Conservation (phyloP, 495 filamentous ascomycete species). For the Durotheca rogersii region DNA sequence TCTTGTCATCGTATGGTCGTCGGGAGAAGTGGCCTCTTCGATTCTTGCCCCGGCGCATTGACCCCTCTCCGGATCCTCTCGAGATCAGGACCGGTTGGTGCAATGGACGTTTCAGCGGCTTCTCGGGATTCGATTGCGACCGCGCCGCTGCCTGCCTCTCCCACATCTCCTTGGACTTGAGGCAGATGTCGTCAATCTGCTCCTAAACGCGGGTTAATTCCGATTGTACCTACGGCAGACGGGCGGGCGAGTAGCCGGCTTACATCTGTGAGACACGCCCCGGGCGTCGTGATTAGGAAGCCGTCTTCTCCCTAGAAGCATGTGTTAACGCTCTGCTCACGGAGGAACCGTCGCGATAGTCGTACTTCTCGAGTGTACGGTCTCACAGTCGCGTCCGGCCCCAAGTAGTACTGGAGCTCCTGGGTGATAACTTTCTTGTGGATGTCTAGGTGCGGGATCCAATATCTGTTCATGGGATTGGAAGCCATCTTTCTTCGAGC, state of each 20-base stretch:
- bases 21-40: slow-evolving; percentile 33
- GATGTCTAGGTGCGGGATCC: slow-evolving; percentile 58
- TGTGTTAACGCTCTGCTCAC: slow-evolving; percentile 33
- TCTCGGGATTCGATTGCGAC: slow-evolving; percentile 47
- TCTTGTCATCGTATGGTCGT: slow-evolving; percentile 34
- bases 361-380: slow-evolving; percentile 55
- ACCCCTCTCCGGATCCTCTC: slow-evolving; percentile 38
- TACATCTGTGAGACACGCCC: slow-evolving; percentile 56
- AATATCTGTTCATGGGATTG: slow-evolving; percentile 53
- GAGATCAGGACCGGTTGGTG: slow-evolving; percentile 55
- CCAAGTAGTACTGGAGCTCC: slow-evolving; percentile 58
- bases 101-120: slow-evolving; percentile 55
- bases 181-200: slow-evolving; percentile 60
- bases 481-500: slow-evolving; percentile 43
- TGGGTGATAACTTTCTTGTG: slow-evolving; percentile 58
- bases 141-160: slow-evolving; percentile 57
- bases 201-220: slow-evolving; percentile 46
- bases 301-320: slow-evolving; percentile 54
- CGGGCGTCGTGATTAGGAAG: slow-evolving; percentile 57
- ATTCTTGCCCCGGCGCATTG: slow-evolving; percentile 32
- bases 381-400: slow-evolving; percentile 54
- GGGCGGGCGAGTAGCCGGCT: slow-evolving; percentile 35
- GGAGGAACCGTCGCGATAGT: slow-evolving; percentile 9
- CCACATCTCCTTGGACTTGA: slow-evolving; percentile 57
- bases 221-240: slow-evolving; percentile 10